Conservation (phyloP, 2,329 filamentous ascomycete species). For the Scytalidium sp. region DNA sequence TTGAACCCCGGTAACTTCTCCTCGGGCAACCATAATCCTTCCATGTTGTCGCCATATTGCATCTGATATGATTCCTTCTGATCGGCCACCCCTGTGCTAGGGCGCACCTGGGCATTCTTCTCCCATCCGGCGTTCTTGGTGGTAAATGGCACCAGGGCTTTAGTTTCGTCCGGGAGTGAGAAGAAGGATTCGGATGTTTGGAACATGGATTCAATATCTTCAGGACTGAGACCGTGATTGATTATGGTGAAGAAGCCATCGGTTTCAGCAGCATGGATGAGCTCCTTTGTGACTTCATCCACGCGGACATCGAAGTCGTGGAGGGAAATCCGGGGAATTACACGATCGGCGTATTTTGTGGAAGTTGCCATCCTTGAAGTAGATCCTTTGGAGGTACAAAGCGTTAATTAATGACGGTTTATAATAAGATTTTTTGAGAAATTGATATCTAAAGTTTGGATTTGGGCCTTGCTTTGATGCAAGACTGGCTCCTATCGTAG, state of each 20-base stretch:
- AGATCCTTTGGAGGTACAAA: no score
- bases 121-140: conserved; percentile 49
- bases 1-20: conserved; percentile 44
- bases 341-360: conserved; percentile 20
- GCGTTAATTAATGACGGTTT: no score
- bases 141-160: conserved; percentile 49
- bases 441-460: no score
- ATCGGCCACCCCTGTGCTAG: conserved; percentile 52
- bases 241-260: conserved; percentile 56
- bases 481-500: no score
- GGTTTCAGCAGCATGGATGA: conserved; percentile 52
- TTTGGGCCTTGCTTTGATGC: no score
- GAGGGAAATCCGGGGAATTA: conserved; percentile 45
- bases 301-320: conserved; percentile 49
- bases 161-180: conserved; percentile 42
- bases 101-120: conserved; percentile 51
- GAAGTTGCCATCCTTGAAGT: no score
- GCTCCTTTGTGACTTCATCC: conserved; percentile 48
- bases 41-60: conserved; percentile 41
- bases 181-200: conserved; percentile 45
- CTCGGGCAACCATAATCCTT: conserved; percentile 29
- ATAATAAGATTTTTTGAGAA: no score
- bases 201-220: conserved; percentile 42
- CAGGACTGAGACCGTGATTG: conserved; percentile 40
- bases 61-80: conserved; percentile 57